phyloP scores from a whole-genome alignment of 768 basidiomycete genomes.

The Hemileccinum rubropunctum region DNA sequence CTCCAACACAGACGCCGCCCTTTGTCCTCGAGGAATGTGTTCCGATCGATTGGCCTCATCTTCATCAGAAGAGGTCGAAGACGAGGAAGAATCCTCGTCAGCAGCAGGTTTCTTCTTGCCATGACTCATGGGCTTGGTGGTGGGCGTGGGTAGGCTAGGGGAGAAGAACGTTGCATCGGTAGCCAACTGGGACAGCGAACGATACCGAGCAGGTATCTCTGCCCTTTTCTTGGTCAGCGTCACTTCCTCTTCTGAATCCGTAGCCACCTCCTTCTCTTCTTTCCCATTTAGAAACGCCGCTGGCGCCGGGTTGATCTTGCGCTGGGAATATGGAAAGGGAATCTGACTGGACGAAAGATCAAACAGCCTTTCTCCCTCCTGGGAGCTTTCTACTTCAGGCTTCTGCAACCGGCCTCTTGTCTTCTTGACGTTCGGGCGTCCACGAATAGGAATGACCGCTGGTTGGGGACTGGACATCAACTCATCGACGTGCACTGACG shows the following conservation, averaged over 20 bases:
- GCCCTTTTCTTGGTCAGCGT: constrained; percentile 19
- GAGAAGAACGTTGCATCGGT: constrained; percentile 28
- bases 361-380: constrained; percentile 39
- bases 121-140: constrained; percentile 25
- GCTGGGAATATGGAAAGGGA: constrained; percentile 54
- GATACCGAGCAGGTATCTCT: constrained; percentile 30
- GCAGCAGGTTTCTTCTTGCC: constrained; percentile 23
- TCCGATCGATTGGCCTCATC: constrained; percentile 34
- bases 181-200: constrained; percentile 54
- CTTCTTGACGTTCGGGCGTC: constrained; percentile 11
- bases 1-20: constrained; percentile 44
- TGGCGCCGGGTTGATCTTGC: constrained; percentile 15
- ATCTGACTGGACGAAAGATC: constrained; percentile 50
- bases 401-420: constrained; percentile 2
- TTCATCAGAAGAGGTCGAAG: constrained; percentile 38
- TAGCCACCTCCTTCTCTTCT: constrained; percentile 31
- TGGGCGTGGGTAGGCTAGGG: constrained; percentile 37
- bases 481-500: constrained; percentile 27
- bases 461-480: constrained; percentile 29
- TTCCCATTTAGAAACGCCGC: constrained; percentile 27
- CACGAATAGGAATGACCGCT: background rate
- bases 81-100: constrained; percentile 30
- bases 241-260: constrained; percentile 23
- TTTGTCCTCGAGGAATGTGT: constrained; percentile 61
- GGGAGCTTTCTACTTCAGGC: background rate